Evolutionary conservation across 805 yeast genomes (phyloP).

Genomic region (Hanseniaspora nectarophila): DNA sequence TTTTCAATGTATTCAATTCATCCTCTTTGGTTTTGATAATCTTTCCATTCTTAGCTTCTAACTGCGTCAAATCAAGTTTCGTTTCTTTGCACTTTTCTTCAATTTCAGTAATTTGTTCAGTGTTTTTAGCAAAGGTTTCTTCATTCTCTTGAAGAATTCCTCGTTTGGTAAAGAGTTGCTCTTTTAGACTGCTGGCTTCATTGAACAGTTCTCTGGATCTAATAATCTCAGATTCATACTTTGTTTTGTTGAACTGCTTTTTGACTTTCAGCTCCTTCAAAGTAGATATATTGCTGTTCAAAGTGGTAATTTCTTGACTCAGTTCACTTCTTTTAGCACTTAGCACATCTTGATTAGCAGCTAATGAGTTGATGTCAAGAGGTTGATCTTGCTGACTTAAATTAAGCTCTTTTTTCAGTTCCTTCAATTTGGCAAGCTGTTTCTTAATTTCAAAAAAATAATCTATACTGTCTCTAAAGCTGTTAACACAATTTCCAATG

Average conservation of each 20-base stretch:
- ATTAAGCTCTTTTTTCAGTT: background rate
- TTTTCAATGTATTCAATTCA: background rate
- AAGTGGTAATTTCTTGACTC: background rate
- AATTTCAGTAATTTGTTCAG: background rate
- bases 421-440: background rate
- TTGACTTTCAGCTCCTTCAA: background rate
- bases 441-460: constrained; percentile 24
- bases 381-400: background rate
- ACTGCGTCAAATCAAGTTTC: background rate
- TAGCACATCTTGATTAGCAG: background rate
- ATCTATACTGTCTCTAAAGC: constrained; percentile 28
- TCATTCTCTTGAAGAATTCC: background rate
- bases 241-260: background rate
- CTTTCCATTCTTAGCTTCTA: background rate
- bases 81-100: background rate
- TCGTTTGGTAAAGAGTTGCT: background rate
- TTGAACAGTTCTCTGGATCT: background rate
- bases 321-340: background rate
- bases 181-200: background rate
- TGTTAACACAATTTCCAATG: background rate
- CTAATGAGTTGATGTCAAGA: background rate
- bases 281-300: background rate
- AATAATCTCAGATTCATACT: background rate
- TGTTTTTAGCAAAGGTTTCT: background rate
- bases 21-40: background rate